Evolutionary conservation across 371 early-diverging fungal genomes (phyloP), one percentile per base, ranked within the genome.

Genomic region (Blakeslea trispora): DNA sequence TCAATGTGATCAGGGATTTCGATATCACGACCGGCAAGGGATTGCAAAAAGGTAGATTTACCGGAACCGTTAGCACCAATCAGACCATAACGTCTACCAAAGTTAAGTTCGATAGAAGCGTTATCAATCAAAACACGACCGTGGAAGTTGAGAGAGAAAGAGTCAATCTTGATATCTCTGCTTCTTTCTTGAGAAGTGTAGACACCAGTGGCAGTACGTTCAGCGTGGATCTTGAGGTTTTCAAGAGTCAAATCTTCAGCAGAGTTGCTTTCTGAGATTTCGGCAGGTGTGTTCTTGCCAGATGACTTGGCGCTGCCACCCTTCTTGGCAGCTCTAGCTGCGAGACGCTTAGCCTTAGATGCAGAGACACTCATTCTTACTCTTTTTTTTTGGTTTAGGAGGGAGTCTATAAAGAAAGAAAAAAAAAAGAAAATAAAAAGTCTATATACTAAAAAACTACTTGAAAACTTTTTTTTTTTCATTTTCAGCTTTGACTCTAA

Each of bases 21-120:
- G 53, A 94, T 92, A 64, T 97, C 98, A 69, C 97, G 87, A 49
- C 89, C 90, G 52, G 95, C 95, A 64, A 99, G 84, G 41, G 93
- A 92, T 59, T 87, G 85, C 50, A 99, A 81, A 71, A 99, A 95
- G 43, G 99, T 99, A 17, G 96, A 93, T 78, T 99, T 99, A 62
- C 99, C 99, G 54, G 91, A 90, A 44, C 99, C 99, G 82, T 99
- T 99, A 44, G 89, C 84, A 53, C 99, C 99, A 44, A 98, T 81
- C 45, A 99, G 86, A 72, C 97, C 99, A 71, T 98, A 97, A 58
- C 99, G 87, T 74, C 97, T 90, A 65, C 97, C 98, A 81, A 91
- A 95, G 86, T 97, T 98, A 71, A 98, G 87, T 83, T 97, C 98
- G 59, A 98, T 87, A 45, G 91, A 89, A 24, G 97, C 89, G 70